Conservation (phyloP, 805 yeast genomes). For the Zygosaccharomyces lentus region DNA sequence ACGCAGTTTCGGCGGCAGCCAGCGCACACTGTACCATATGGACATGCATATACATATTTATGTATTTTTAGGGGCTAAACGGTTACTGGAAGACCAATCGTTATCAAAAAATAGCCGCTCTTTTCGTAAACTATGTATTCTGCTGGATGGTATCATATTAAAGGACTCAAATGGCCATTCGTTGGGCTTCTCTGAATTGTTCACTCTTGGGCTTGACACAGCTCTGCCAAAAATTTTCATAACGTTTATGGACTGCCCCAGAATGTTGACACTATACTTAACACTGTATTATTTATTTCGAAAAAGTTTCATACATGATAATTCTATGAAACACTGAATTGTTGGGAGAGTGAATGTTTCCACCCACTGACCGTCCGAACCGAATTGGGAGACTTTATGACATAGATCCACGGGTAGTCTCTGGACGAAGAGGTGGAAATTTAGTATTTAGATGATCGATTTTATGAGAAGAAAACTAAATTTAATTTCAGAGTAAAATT, state of each 20-base stretch:
- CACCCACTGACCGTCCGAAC: conserved; percentile 62
- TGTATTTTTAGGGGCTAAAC: too few species aligned
- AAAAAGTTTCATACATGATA: conserved; percentile 19
- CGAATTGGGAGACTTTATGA: conserved; percentile 71
- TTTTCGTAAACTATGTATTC: too few species aligned
- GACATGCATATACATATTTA: too few species aligned
- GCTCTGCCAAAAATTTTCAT: conserved; percentile 90
- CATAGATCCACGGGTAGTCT: conserved; percentile 44
- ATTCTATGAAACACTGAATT: conserved; percentile 26
- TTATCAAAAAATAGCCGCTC: too few species aligned
- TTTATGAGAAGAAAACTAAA: too few species aligned
- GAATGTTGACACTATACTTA: conserved; percentile 65
- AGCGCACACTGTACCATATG: too few species aligned
- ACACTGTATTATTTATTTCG: conserved; percentile 59
- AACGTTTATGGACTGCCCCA: conserved; percentile 73
- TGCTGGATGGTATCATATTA: too few species aligned
- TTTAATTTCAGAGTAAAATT: too few species aligned
- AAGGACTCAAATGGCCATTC: too few species aligned
- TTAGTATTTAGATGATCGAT: too few species aligned
- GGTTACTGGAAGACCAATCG: conserved; percentile 47
- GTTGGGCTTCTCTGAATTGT: too few species aligned
- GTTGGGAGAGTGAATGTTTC: conserved; percentile 47
- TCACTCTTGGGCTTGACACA: conserved; percentile 82
- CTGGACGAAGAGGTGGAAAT: conserved; percentile 42
- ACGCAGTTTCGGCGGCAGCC: too few species aligned